Evolutionary conservation across 495 filamentous ascomycete species (phyloP).

Genomic region (Apiosordaria backusii): DNA sequence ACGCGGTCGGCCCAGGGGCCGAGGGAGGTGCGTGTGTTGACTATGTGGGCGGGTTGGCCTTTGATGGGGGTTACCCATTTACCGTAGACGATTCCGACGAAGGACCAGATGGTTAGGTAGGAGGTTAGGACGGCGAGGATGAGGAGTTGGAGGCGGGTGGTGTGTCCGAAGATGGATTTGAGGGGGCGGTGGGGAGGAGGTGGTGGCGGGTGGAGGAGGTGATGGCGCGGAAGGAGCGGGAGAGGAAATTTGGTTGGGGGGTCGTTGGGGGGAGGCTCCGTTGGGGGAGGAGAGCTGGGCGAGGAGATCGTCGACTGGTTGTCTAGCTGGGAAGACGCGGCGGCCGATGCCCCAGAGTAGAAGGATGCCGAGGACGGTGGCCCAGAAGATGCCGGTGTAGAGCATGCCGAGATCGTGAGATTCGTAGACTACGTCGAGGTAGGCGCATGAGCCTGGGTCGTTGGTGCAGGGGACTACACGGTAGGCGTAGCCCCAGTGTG

Average conservation of each 20-base stretch:
- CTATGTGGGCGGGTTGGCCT: slow-evolving; percentile 34
- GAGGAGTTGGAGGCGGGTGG: slow-evolving; percentile 40
- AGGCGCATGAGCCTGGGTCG: slow-evolving; percentile 59
- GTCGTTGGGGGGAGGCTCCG: slow-evolving; percentile 6
- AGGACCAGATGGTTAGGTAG: slow-evolving; percentile 61
- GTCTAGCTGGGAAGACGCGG: slow-evolving; percentile 28
- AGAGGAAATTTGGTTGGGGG: slow-evolving; percentile 33
- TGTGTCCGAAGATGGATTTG: slow-evolving; percentile 35
- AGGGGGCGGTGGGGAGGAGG: slow-evolving; percentile 44
- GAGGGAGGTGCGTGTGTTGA: slow-evolving; percentile 56
- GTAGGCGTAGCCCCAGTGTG: slow-evolving; percentile 60
- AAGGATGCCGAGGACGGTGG: slow-evolving; percentile 49
- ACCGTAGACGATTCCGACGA: slow-evolving; percentile 57
- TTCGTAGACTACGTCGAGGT: slow-evolving; percentile 59
- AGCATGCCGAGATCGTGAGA: slow-evolving; percentile 58
- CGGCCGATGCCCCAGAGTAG: slow-evolving; percentile 45
- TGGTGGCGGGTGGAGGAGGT: slow-evolving; percentile 36
- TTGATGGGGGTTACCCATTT: slow-evolving; percentile 60
- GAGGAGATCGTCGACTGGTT: slow-evolving; percentile 18
- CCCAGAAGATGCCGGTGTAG: slow-evolving; percentile 61
- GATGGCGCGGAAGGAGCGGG: slow-evolving; percentile 28
- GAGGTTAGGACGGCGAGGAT: slow-evolving; percentile 44
- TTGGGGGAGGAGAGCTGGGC: slow-evolving; percentile 13
- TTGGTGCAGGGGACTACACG: slow-evolving; percentile 57
- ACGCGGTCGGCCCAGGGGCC: slow-evolving; percentile 61